Evolutionary conservation across 306 rosid species (phyloP), one percentile per base, ranked within the genome.

Genomic region (Glycine tomentella): DNA sequence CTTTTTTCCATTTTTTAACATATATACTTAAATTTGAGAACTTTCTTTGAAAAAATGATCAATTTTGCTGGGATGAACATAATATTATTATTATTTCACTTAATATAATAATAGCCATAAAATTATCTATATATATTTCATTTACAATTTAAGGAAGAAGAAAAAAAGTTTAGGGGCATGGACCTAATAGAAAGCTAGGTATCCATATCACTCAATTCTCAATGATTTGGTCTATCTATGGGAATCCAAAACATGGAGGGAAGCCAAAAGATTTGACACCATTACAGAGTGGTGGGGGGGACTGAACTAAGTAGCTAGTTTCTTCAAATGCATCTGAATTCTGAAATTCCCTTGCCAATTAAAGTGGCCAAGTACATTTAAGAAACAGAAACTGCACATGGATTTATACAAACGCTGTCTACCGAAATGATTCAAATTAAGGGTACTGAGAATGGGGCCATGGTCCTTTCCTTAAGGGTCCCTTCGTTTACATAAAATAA

Each of bases 261-360:
- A 82, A 74, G 62, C 69, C 6, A 78, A 25, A 25, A 75, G 90
- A 84, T 87, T 87, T 82, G 90, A 87, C 90, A 84, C 65, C 90
- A 84, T 75, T 72, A 69, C 13, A 33, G 78, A 38, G 82, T 56
- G 78, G 78, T 55, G 46, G 85, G 74, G 90, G 84, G 88, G 77
- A n/a, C 66, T 10, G 36, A 72, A 72, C 65, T 12, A 36, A 25
- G 25, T 50, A 50, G 49, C 45, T 69, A 48, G 20, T 20, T 53
- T 79, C 49, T 79, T 57, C 3, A 12, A 79, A 57, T 79, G 61
- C 59, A 56, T 69, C 66, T 66, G 50, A 69, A 53, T 81, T 81
- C 55, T 67, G 57, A 56, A 67, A 68, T 66, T 16, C 62, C 55
- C 45, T 59, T 20, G 56, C 15, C 31, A 25, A 25, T 25, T 4